Evolutionary conservation across 257 asterid genomes (phyloP).

Genomic region (Jasminum sambac): DNA sequence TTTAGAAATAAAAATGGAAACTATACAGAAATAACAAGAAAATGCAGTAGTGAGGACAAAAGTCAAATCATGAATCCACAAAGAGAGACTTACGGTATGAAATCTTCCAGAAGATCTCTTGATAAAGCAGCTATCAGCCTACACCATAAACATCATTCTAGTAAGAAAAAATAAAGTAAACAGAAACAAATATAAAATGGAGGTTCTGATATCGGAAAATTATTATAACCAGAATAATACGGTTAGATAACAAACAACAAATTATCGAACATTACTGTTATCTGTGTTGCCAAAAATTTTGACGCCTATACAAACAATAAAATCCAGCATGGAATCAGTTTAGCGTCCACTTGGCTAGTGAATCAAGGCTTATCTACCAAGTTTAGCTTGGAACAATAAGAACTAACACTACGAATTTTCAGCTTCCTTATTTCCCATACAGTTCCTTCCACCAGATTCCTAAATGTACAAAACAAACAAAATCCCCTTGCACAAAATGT

Average conservation of each 20-base stretch:
- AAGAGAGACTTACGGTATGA: constrained; percentile 67
- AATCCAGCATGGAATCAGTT: background rate
- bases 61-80: constrained; percentile 21
- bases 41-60: constrained; percentile 2
- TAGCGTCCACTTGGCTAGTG: background rate
- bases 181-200: background rate
- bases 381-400: background rate
- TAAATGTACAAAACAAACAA: background rate
- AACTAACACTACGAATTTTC: background rate
- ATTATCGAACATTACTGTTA: constrained; percentile 3
- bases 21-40: background rate
- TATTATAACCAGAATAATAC: constrained; percentile 7
- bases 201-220: constrained; percentile 4
- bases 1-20: background rate
- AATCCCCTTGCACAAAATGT: background rate
- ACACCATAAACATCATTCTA: constrained; percentile 19
- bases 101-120: constrained; percentile 80
- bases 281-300: background rate
- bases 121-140: constrained; percentile 90
- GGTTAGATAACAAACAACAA: background rate
- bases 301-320: background rate
- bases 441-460: background rate
- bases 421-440: background rate
- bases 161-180: constrained; percentile 12
- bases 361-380: background rate